These are phyloP conservation scores for Saccharomycopsis hybrid DNA, from an alignment of 1,139 yeast species.

Conservation along the genomic window DNA sequence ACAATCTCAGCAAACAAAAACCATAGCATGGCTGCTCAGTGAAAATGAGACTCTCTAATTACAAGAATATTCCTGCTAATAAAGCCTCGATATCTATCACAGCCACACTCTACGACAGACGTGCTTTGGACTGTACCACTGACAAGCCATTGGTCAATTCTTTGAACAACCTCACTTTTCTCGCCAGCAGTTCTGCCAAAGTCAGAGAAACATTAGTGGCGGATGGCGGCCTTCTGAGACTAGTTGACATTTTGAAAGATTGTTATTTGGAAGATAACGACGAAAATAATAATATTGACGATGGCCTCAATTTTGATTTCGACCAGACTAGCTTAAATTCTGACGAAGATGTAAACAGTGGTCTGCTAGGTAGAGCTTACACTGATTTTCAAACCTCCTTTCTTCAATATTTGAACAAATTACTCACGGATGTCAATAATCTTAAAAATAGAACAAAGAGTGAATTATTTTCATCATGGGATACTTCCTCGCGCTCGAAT, in stretches of 20 bases:
- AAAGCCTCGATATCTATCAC: conserved; percentile 89
- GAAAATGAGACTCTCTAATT: conserved; percentile 93
- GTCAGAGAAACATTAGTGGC: conserved; percentile 82
- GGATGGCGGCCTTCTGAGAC: conserved; percentile 90
- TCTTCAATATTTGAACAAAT: conserved; percentile 22
- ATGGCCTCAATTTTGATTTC: background rate
- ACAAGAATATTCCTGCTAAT: conserved; percentile 69
- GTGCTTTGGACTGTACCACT: conserved; percentile 88
- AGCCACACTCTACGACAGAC: conserved; percentile 78
- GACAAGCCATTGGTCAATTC: conserved; percentile 90
- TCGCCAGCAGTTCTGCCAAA: conserved; percentile 80
- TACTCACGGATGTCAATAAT: conserved; percentile 23
- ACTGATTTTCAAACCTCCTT: conserved; percentile 4
- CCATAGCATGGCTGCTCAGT: no score
- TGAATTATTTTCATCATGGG: conserved; percentile 4
- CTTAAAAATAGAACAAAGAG: no score
- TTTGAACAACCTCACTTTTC: conserved; percentile 77
- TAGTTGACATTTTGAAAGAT: conserved; percentile 79
- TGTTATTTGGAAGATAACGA: conserved; percentile 42
- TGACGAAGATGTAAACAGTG: no score
- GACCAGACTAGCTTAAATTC: no score
- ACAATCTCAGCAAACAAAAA: no score
- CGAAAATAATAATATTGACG: no score
- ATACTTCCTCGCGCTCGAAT: background rate
- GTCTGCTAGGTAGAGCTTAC: background rate